A percentile compares a stretch with the other conserved stretches of the same genome.
Evolutionary conservation across 768 basidiomycete species (phyloP).

Genomic region (Harrya chromipes): DNA sequence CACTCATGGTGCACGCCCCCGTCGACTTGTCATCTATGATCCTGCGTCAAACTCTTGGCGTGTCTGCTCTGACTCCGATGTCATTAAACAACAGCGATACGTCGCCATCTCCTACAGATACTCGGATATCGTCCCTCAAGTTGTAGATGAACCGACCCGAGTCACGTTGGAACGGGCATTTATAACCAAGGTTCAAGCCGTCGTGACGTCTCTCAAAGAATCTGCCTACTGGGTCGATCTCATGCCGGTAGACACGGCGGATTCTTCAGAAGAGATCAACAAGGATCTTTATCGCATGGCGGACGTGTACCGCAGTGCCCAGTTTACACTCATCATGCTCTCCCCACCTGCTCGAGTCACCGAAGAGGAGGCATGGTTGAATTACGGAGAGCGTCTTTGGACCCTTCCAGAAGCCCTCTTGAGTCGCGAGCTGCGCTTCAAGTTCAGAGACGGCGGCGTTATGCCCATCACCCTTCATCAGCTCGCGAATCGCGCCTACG

Average conservation of each 20-base stretch:
- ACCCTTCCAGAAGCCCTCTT: constrained; percentile 23
- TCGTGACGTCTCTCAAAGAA: constrained; percentile 5
- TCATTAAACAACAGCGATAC: constrained; percentile 13
- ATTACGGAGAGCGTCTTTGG: constrained; percentile 24
- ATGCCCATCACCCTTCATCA: constrained; percentile 20
- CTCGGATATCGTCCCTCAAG: constrained; percentile 4
- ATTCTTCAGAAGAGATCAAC: not conserved
- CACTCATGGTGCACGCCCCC: constrained; percentile 14
- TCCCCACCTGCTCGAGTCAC: not conserved
- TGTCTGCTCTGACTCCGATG: not conserved
- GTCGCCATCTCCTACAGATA: constrained; percentile 19
- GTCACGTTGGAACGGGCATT: not conserved
- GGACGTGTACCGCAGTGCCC: constrained; percentile 18
- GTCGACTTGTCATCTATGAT: constrained; percentile 17
- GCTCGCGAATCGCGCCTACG: constrained; percentile 23
- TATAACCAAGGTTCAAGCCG: not conserved
- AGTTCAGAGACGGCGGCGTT: constrained; percentile 11
- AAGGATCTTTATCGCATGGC: constrained; percentile 25
- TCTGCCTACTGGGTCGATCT: constrained; percentile 25
- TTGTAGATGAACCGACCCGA: not conserved
- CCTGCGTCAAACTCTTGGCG: not conserved
- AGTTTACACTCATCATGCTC: constrained; percentile 26
- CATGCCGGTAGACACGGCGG: not conserved
- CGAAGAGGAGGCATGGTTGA: constrained; percentile 11
- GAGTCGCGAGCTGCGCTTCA: constrained; percentile 19